Conservation (phyloP, 163 green algal species). For the Scenedesmus sp. region DNA sequence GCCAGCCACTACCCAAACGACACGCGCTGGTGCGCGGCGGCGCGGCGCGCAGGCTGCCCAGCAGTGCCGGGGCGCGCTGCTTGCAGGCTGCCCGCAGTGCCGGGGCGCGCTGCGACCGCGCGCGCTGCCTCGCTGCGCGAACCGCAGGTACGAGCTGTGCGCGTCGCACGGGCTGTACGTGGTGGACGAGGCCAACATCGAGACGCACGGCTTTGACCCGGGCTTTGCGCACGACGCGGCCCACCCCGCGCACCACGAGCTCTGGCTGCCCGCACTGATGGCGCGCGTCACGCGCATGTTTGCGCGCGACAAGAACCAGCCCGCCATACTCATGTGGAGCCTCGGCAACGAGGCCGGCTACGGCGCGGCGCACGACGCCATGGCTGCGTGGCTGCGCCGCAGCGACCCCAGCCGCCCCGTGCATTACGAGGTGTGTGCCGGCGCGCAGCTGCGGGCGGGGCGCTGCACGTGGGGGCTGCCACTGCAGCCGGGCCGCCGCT, state of each 20-base stretch:
- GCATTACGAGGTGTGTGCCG: constrained; percentile 74
- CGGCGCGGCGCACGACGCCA: constrained; percentile 61
- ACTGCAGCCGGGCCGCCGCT: too few species aligned
- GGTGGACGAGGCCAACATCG: constrained; percentile 96
- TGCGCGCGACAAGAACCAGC: constrained; percentile 81
- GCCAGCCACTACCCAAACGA: constrained; percentile 97
- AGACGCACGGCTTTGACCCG: constrained; percentile 98
- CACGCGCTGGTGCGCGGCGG: constrained; percentile 74
- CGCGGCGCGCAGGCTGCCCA: not conserved
- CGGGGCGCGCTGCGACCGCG: too few species aligned
- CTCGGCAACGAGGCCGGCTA: constrained; percentile 95
- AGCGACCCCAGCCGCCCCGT: constrained; percentile 76
- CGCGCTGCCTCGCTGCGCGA: not conserved
- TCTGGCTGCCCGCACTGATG: constrained; percentile 59
- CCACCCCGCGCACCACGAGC: constrained; percentile 42
- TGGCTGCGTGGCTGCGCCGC: constrained; percentile 76
- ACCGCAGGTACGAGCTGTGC: constrained; percentile 89
- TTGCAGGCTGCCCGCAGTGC: too few species aligned
- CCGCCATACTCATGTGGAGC: constrained; percentile 93
- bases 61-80: not conserved
- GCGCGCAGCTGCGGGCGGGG: not conserved
- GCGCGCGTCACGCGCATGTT: constrained; percentile 63
- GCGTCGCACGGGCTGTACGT: constrained; percentile 90
- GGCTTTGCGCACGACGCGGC: constrained; percentile 37
- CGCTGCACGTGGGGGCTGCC: not conserved